Percentiles rank a stretch among this genome's conserved stretches.
phyloP scores from a whole-genome alignment of 2,329 filamentous ascomycete species.

The Aspergillus sp. region DNA sequence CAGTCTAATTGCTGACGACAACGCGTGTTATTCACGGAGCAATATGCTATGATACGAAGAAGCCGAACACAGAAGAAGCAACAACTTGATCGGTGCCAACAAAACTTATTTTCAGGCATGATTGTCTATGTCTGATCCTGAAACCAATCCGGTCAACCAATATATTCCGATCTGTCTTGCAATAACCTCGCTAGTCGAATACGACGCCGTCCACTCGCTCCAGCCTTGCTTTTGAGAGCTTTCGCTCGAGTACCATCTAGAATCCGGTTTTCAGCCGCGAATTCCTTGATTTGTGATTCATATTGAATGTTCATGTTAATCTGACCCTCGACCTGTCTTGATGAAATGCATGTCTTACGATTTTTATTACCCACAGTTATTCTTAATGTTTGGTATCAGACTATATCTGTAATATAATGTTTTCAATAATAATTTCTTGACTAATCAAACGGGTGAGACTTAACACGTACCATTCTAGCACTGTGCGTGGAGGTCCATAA shows the following conservation, averaged over 20 bases:
- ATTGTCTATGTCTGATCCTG: not conserved
- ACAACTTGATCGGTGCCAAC: not conserved
- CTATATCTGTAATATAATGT: constrained; percentile 20
- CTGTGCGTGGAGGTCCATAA: no score
- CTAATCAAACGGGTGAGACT: not conserved
- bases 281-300: not conserved
- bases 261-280: not conserved
- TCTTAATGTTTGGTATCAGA: constrained; percentile 2
- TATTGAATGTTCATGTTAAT: constrained; percentile 1
- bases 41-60: not conserved
- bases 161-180: not conserved
- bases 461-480: not conserved
- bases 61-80: not conserved
- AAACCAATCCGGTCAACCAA: not conserved
- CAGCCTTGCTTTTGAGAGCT: not conserved
- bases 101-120: not conserved
- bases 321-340: not conserved
- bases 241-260: constrained; percentile 1
- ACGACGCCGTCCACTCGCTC: not conserved
- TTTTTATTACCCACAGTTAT: constrained; percentile 8
- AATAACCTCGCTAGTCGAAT: not conserved
- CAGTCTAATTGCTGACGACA: not conserved
- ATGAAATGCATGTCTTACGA: constrained; percentile 5
- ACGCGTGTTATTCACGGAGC: not conserved
- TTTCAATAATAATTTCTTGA: not conserved